Conservation (phyloP, 306 rosid genomes). For the Acmispon strigosus region DNA sequence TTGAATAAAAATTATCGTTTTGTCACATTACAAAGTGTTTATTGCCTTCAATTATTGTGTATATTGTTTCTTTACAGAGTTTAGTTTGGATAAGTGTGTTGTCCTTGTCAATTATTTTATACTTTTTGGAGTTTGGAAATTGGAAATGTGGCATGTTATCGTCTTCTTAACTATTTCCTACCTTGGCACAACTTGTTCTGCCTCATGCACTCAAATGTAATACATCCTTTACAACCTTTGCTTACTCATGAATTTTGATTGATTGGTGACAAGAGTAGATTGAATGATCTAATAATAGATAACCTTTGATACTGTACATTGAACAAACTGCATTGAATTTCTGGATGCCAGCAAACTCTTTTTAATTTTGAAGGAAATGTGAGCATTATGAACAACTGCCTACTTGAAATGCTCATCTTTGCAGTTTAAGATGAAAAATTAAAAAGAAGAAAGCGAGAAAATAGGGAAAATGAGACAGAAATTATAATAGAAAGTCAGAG, state of each 20-base stretch:
- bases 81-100: background rate
- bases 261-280: background rate
- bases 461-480: background rate
- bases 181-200: background rate
- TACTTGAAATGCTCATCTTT: background rate
- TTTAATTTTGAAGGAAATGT: background rate
- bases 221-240: background rate
- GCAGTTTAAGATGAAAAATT: background rate
- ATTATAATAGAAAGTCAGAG: background rate
- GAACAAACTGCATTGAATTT: background rate
- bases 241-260: background rate
- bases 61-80: background rate
- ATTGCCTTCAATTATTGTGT: slow-evolving; percentile 6
- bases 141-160: background rate
- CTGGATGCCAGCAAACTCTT: background rate
- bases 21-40: background rate
- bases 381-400: no score
- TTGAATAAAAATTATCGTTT: background rate
- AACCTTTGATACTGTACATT: background rate
- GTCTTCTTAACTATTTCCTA: background rate
- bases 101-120: background rate
- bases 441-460: background rate
- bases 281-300: background rate
- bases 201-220: background rate
- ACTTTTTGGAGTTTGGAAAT: slow-evolving; percentile 14